phyloP scores from a whole-genome alignment of 2,329 filamentous ascomycete genomes.

The Dissoconium aciculare region DNA sequence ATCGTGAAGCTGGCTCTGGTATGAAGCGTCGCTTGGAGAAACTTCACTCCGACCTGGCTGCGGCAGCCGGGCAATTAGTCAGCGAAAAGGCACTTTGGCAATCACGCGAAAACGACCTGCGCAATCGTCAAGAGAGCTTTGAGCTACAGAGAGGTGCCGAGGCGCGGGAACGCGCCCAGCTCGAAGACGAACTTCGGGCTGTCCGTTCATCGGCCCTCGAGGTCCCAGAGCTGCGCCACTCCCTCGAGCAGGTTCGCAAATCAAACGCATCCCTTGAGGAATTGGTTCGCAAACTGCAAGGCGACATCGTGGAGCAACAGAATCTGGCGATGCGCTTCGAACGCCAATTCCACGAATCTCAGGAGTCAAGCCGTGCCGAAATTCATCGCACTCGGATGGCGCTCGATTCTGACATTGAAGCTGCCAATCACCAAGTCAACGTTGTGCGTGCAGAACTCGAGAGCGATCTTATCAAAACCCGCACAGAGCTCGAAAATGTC shows the following conservation, averaged over 20 bases:
- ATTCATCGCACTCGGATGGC: conserved; percentile 65
- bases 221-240: conserved; percentile 62
- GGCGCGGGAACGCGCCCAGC: conserved; percentile 29
- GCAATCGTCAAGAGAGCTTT: conserved; percentile 39
- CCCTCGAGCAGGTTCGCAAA: conserved; percentile 36
- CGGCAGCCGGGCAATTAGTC: conserved; percentile 61
- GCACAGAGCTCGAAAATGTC: conserved; percentile 61
- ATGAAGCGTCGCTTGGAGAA: conserved; percentile 74
- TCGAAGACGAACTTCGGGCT: conserved; percentile 33
- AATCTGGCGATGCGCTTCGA: conserved; percentile 54
- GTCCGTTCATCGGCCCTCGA: conserved; percentile 50
- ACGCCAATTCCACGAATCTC: conserved; percentile 70
- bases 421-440: conserved; percentile 74
- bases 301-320: conserved; percentile 59
- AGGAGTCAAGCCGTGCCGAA: conserved; percentile 64
- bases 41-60: conserved; percentile 75
- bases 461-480: conserved; percentile 56
- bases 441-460: conserved; percentile 69
- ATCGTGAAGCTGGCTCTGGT: conserved; percentile 41
- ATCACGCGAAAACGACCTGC: conserved; percentile 48
- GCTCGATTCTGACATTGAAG: conserved; percentile 68
- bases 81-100: conserved; percentile 68
- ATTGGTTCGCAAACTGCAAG: conserved; percentile 21
- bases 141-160: conserved; percentile 37
- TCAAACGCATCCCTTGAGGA: conserved; percentile 18